These are phyloP conservation scores for Pythium rhizo-oryzae DNA, from an alignment of 352 stramenopile genomes.

Conservation along the genomic window DNA sequence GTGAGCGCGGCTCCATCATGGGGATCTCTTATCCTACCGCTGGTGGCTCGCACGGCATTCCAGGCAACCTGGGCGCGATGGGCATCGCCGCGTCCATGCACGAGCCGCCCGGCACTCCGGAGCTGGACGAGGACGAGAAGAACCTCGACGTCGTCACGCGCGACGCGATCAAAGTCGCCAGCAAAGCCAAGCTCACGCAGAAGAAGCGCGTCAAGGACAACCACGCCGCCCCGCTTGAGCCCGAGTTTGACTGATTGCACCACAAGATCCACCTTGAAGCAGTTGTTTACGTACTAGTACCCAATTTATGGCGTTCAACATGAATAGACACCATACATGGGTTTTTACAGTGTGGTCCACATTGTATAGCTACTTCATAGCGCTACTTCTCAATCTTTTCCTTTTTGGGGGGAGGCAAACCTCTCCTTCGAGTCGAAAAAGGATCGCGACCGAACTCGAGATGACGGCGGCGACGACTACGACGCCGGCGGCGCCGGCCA, in stretches of 20 bases:
- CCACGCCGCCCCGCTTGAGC: constrained; percentile 4
- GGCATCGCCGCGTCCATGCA: constrained; percentile 18
- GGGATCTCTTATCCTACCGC: neutral
- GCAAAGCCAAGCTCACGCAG: constrained; percentile 53
- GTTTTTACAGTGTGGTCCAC: constrained; percentile 25
- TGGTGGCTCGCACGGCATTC: neutral
- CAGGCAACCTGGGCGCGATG: neutral
- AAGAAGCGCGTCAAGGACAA: constrained; percentile 46
- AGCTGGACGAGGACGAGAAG: constrained; percentile 42
- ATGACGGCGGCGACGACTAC: constrained; percentile 20
- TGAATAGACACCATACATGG: neutral
- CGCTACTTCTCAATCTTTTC: constrained; percentile 35
- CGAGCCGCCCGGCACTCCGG: constrained; percentile 24
- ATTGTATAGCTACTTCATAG: constrained; percentile 18
- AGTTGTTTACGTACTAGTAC: neutral
- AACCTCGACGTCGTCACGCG: constrained; percentile 49
- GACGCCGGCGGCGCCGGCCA: constrained; percentile 1
- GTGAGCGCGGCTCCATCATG: constrained; percentile 13
- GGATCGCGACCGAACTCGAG: constrained; percentile 20
- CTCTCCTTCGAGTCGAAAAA: constrained; percentile 2
- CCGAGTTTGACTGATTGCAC: constrained; percentile 13
- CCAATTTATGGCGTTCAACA: constrained; percentile 2
- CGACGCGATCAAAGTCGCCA: constrained; percentile 70
- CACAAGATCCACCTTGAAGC: neutral
- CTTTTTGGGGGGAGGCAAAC: constrained; percentile 6